phyloP scores from a whole-genome alignment of 2,329 filamentous ascomycete species.

The Bipolaris victoriae region DNA sequence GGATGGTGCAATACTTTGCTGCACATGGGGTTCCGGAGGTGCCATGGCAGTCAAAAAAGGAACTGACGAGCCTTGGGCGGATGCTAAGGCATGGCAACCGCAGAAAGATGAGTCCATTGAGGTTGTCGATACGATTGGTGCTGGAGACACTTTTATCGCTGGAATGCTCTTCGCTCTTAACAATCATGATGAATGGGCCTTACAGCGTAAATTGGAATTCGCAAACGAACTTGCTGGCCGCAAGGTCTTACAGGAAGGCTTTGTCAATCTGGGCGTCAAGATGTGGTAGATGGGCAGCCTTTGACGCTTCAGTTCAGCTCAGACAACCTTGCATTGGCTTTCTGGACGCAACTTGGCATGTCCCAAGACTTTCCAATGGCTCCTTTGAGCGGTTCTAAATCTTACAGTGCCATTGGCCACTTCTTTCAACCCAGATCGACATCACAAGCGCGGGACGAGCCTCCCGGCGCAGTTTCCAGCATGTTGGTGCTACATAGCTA shows the following conservation, averaged over 20 bases:
- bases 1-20: conserved; percentile 57
- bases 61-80: not conserved
- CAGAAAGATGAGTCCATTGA: not conserved
- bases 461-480: conserved; percentile 16
- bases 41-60: conserved; percentile 55
- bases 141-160: conserved; percentile 77
- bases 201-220: conserved; percentile 60
- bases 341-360: not conserved
- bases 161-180: conserved; percentile 70
- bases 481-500: not conserved
- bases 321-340: not conserved
- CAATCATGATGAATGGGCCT: conserved; percentile 59
- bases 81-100: conserved; percentile 20
- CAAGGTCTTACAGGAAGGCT: conserved; percentile 72
- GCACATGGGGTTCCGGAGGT: conserved; percentile 66
- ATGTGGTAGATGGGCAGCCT: conserved; percentile 7
- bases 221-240: conserved; percentile 70
- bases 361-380: not conserved
- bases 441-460: not conserved
- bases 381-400: not conserved
- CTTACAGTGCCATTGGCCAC: not conserved
- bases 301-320: not conserved
- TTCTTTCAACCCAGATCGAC: conserved; percentile 4
- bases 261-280: conserved; percentile 45
- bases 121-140: conserved; percentile 67